A percentile compares a stretch with the other conserved stretches of the same genome.
Evolutionary conservation across 1,284 basidiomycete species (phyloP).

Genomic region (Ceratobasidium sp.): DNA sequence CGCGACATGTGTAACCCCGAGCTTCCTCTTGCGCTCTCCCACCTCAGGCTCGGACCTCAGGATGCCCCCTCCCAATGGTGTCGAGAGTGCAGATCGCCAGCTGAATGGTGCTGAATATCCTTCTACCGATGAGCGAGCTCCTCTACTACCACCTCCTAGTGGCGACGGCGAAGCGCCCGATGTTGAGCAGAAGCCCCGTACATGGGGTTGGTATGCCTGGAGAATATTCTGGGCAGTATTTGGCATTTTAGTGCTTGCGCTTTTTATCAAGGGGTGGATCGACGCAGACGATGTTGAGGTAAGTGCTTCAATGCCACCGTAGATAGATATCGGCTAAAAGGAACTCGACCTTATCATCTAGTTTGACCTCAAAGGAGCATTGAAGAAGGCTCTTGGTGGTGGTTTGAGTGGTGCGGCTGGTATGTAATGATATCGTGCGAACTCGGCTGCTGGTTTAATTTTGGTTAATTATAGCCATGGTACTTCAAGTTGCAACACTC

Average conservation of each 20-base stretch:
- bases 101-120: neutral
- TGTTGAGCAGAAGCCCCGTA: conserved; percentile 15
- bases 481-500: conserved; percentile 85
- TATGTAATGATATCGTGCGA: conserved; percentile 53
- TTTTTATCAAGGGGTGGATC: conserved; percentile 75
- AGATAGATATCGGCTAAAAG: neutral
- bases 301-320: conserved; percentile 51
- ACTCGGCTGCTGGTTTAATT: neutral
- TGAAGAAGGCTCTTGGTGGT: conserved; percentile 85
- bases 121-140: conserved; percentile 17
- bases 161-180: neutral
- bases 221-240: conserved; percentile 31
- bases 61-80: conserved; percentile 25
- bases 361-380: conserved; percentile 81
- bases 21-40: conserved; percentile 8
- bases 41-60: neutral
- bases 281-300: conserved; percentile 76
- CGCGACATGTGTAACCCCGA: conserved; percentile 4
- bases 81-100: conserved; percentile 5
- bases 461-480: conserved; percentile 72
- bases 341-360: conserved; percentile 54
- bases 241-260: conserved; percentile 19
- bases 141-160: conserved; percentile 11
- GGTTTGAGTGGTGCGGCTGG: conserved; percentile 87
- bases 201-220: conserved; percentile 41